Conservation (phyloP, 345 rosid species). For the Erysimum cheiranthoides region DNA sequence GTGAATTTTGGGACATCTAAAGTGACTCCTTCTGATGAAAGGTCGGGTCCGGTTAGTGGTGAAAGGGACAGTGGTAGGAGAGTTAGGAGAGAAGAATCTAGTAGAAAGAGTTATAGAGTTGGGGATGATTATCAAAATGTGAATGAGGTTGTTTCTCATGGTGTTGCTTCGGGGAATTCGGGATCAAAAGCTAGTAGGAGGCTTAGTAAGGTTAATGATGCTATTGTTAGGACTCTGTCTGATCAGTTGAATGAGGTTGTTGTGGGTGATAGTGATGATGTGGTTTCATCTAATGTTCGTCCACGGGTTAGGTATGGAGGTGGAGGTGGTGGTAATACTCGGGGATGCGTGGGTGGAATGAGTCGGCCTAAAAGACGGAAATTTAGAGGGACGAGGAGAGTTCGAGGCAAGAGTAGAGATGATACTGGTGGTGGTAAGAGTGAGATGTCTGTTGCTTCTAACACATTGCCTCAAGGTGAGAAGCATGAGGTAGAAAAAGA, state of each 20-base stretch:
- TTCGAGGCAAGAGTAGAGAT: slow-evolving; percentile 54
- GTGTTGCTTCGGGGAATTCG: slow-evolving; percentile 56
- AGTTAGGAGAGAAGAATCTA: slow-evolving; percentile 70
- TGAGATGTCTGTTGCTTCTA: slow-evolving; percentile 91
- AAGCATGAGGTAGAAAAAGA: slow-evolving; percentile 59
- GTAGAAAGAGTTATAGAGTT: slow-evolving; percentile 56
- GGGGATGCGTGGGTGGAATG: slow-evolving; percentile 52
- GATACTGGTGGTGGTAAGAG: slow-evolving; percentile 63
- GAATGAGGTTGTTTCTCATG: slow-evolving; percentile 47
- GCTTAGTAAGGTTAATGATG: slow-evolving; percentile 38
- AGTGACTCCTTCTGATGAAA: slow-evolving; percentile 62
- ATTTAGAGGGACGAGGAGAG: slow-evolving; percentile 72
- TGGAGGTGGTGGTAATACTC: slow-evolving; percentile 45
- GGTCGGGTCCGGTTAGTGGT: slow-evolving; percentile 50
- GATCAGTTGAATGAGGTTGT: slow-evolving; percentile 67
- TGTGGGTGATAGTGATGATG: slow-evolving; percentile 72
- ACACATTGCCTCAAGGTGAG: slow-evolving; percentile 68
- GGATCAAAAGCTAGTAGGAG: slow-evolving; percentile 61
- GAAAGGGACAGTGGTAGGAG: slow-evolving; percentile 68
- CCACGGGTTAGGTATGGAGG: slow-evolving; percentile 50
- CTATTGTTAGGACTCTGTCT: slow-evolving; percentile 61
- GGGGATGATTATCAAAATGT: slow-evolving; percentile 52
- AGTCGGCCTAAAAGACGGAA: slow-evolving; percentile 73
- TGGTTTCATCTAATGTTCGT: slow-evolving; percentile 75
- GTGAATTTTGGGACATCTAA: slow-evolving; percentile 60